Base-by-base conservation (phyloP, 768 basidiomycete genomes). In the Rhodosporidiobolus odoratus region DNA sequence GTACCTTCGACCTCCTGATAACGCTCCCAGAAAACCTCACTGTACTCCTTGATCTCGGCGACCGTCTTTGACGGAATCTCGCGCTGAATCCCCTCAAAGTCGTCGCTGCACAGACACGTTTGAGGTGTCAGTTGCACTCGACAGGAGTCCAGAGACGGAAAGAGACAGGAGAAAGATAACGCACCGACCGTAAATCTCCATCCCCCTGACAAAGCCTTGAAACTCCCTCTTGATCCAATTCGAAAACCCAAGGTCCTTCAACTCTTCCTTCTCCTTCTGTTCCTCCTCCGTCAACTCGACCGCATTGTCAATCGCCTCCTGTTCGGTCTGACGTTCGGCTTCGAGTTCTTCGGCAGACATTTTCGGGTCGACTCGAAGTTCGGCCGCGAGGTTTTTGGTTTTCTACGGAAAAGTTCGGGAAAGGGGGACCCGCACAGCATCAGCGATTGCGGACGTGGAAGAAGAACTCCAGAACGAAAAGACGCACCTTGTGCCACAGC, bases 221-320 rank as follows among this genome's bases (percentile, higher is more conserved):
- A 93, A 97, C 78, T 97, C 93, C 45, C 92, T 86, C 75, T 91
- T 85, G 78, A 88, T 90, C 95, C 95, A 97, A 73, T 89, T 87
- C 40, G 87, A 85, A 82, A 97, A 97, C 23, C 94, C 94, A 64
- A 88, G 82, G 40, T 83, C 83, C 12, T 86, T 85, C 38, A 89
- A 86, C 54, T 84, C 85, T 38, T 95, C 92, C 81, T 95, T 97
- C 78, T 86, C 83, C 8, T 85, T 84, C 72, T 85, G 80, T 77
- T 99, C 94, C 57, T 91, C 91, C 75, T 97, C 94, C 0, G 88
- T 93, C 47, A 98, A 82, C 2, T 90, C 89, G 73, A 92, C 92
- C 45, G 95, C 95, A 61, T 83, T 88, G 78, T 97, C 91, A 68
- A 98, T 96, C 69, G 87, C 85, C 43, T 89, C 88, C 77, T 97